Conservation (phyloP, 208 protist genomes). For the Plasmodiophora brassicae region DNA sequence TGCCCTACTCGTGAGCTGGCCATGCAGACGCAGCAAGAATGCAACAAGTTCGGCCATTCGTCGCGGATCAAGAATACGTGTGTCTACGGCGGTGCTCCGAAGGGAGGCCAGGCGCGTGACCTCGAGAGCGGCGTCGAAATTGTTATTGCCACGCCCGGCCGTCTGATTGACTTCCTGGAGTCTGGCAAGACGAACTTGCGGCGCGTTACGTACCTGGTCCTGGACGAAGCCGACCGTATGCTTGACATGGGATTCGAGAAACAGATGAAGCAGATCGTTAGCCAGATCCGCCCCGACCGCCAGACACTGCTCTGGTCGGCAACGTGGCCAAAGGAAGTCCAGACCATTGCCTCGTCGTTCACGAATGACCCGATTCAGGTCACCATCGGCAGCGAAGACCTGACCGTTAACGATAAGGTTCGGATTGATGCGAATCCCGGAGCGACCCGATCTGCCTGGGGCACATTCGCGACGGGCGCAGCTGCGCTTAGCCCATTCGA, state of each 20-base stretch:
- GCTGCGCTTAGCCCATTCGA: background rate
- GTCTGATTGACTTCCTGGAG: constrained; percentile 79
- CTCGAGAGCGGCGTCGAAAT: constrained; percentile 56
- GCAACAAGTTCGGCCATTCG: constrained; percentile 39
- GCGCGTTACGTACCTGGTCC: constrained; percentile 79
- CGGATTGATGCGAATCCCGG: background rate
- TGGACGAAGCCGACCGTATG: constrained; percentile 98
- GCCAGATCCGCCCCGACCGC: constrained; percentile 44
- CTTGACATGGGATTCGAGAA: constrained; percentile 74
- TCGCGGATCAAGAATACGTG: constrained; percentile 36
- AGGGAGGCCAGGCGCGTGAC: constrained; percentile 65
- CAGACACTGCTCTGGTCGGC: constrained; percentile 59
- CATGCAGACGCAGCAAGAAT: constrained; percentile 56
- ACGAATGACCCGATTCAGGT: constrained; percentile 76
- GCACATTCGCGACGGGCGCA: background rate
- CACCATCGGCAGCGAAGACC: constrained; percentile 68
- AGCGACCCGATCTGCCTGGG: background rate
- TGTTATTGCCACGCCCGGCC: constrained; percentile 80
- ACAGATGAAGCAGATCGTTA: constrained; percentile 55
- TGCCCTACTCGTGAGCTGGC: constrained; percentile 78
- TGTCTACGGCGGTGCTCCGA: constrained; percentile 59
- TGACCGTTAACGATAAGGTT: background rate
- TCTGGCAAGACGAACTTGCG: constrained; percentile 63
- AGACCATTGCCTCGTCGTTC: constrained; percentile 86
- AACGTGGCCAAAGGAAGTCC: constrained; percentile 80